These are phyloP conservation scores for Beauveria pseudobassiana DNA, from an alignment of 2,329 filamentous ascomycete species.

Conservation along the genomic window DNA sequence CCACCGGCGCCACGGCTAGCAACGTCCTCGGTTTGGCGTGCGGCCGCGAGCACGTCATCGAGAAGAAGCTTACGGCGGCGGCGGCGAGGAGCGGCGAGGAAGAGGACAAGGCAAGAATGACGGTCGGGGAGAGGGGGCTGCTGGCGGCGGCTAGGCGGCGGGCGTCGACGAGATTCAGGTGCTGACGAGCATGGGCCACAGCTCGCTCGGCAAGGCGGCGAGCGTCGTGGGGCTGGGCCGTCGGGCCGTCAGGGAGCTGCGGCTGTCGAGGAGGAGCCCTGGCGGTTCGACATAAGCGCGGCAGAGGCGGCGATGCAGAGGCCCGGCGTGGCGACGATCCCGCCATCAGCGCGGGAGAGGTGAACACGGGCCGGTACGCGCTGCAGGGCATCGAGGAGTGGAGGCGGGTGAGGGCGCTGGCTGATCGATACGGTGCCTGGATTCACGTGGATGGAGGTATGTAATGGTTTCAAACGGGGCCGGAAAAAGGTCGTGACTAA, in stretches of 20 bases:
- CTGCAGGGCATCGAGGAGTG: constrained; percentile 51
- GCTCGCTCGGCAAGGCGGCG: constrained; percentile 76
- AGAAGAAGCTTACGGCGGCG: constrained; percentile 21
- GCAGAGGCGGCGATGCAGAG: constrained; percentile 53
- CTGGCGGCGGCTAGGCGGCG: constrained; percentile 56
- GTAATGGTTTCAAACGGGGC: background rate
- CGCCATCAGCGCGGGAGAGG: constrained; percentile 80
- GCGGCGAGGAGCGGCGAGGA: constrained; percentile 46
- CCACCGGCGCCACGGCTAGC: constrained; percentile 61
- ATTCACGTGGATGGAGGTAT: constrained; percentile 76
- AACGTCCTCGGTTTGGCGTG: constrained; percentile 72
- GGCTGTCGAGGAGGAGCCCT: constrained; percentile 45
- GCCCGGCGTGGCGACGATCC: constrained; percentile 57
- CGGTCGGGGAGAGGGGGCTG: constrained; percentile 64
- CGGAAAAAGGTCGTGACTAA: too few species aligned
- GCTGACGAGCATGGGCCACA: constrained; percentile 75
- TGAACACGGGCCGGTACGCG: constrained; percentile 82
- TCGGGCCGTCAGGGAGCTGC: constrained; percentile 55
- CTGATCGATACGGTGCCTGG: constrained; percentile 71
- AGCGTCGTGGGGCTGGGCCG: constrained; percentile 74
- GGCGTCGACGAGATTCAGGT: constrained; percentile 65
- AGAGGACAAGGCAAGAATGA: constrained; percentile 13
- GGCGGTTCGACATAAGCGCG: constrained; percentile 60
- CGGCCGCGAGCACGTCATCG: constrained; percentile 56
- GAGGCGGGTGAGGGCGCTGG: constrained; percentile 56